phyloP scores from a whole-genome alignment of 495 filamentous ascomycete genomes.

The Parathielavia appendiculata region DNA sequence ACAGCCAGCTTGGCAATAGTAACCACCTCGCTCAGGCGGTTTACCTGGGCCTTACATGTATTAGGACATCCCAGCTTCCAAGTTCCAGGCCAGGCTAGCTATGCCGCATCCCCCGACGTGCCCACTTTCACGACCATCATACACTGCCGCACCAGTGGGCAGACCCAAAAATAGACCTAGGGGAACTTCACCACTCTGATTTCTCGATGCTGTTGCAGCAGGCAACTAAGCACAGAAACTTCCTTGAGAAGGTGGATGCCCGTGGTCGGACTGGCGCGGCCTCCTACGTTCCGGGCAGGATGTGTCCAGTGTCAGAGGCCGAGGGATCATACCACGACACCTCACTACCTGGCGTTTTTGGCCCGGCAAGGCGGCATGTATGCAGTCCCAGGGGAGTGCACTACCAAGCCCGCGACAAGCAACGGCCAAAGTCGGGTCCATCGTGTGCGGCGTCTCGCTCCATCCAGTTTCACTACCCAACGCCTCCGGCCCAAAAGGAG shows the following conservation, averaged over 20 bases:
- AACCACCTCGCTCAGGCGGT: no score
- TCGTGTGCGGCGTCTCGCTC: not conserved
- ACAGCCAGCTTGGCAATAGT: no score
- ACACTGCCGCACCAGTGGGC: not conserved
- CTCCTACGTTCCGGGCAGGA: not conserved
- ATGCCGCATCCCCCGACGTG: not conserved
- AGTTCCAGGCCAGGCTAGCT: no score
- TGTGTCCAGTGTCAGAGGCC: not conserved
- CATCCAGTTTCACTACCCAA: not conserved
- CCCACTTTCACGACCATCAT: not conserved
- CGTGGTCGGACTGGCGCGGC: not conserved
- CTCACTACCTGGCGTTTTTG: not conserved
- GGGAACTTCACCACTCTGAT: not conserved
- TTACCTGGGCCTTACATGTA: no score
- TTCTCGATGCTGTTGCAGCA: not conserved
- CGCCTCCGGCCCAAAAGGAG: not conserved
- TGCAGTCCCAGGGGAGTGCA: not conserved
- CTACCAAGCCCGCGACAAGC: not conserved
- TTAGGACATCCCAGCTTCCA: no score
- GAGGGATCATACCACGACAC: not conserved
- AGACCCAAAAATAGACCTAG: not conserved
- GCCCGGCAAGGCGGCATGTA: no score
- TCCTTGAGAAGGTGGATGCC: no score
- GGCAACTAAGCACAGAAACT: no score
- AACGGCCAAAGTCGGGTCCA: not conserved